phyloP scores from a whole-genome alignment of 257 asterid species.

The Solanum sejunctum region DNA sequence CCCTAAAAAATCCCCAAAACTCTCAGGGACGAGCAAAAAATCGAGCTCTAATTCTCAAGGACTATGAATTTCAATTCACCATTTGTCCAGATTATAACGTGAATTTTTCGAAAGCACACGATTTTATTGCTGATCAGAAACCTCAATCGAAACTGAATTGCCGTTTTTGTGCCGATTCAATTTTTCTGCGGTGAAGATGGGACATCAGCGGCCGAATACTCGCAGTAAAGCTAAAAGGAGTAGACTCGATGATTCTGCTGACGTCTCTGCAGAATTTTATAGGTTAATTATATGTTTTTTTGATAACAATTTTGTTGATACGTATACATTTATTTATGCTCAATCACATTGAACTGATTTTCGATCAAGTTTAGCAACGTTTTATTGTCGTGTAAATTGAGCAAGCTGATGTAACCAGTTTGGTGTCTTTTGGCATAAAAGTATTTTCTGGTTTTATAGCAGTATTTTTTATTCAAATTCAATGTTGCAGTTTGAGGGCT shows the following conservation, averaged over 20 bases:
- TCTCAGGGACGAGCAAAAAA: background rate
- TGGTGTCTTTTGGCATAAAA: background rate
- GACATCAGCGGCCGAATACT: constrained; percentile 73
- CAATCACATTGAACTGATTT: background rate
- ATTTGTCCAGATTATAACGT: background rate
- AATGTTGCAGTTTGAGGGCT: background rate
- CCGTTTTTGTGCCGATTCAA: background rate
- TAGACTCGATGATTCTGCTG: constrained; percentile 60
- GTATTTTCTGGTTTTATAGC: background rate
- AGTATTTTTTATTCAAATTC: background rate
- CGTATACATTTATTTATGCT: background rate
- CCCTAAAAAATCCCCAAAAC: background rate
- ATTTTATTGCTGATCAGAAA: background rate
- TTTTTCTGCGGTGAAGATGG: constrained; percentile 14
- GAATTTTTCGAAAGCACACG: background rate
- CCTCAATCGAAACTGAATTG: background rate
- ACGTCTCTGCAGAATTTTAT: constrained; percentile 40
- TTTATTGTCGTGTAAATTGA: background rate
- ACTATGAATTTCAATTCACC: background rate
- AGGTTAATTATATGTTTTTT: constrained; percentile 28
- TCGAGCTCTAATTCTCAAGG: background rate
- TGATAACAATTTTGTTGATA: background rate
- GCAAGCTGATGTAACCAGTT: background rate
- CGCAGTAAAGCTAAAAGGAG: constrained; percentile 81
- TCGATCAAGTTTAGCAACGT: background rate